phyloP scores from a whole-genome alignment of 768 basidiomycete genomes.

The Lactarius tabidus region DNA sequence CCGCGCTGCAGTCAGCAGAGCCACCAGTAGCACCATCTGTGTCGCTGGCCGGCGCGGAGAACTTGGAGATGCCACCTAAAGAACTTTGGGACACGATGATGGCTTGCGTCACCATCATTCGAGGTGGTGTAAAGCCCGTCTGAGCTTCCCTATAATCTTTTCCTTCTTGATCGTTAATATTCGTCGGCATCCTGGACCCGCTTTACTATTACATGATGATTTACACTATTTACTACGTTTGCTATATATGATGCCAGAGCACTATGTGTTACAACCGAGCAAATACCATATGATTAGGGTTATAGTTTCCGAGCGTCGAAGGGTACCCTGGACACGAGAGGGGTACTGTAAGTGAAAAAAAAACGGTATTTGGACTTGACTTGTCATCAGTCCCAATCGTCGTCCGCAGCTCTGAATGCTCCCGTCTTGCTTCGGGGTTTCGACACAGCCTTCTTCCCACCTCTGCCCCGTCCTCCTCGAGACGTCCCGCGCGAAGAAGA shows the following conservation, averaged over 20 bases:
- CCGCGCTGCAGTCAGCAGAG: not conserved
- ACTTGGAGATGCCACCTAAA: constrained; percentile 1
- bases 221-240: not conserved
- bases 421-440: constrained; percentile 23
- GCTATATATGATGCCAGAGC: not conserved
- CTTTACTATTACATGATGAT: not conserved
- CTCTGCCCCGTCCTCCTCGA: constrained; percentile 20
- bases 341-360: not conserved
- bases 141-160: not conserved
- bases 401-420: constrained; percentile 22
- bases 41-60: not conserved
- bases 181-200: not conserved
- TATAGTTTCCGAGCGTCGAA: not conserved
- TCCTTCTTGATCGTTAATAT: not conserved
- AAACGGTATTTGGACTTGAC: not conserved
- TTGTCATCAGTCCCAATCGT: not conserved
- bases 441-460: constrained; percentile 14
- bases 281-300: not conserved
- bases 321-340: not conserved
- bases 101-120: constrained; percentile 32
- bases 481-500: constrained; percentile 22
- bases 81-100: constrained; percentile 34
- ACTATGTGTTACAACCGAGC: not conserved
- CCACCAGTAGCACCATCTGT: not conserved
- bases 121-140: not conserved